Evolutionary conservation across 1,139 yeast genomes (phyloP), one percentile per base, ranked within the genome.

Genomic region (Trichomonascaceae sp.): DNA sequence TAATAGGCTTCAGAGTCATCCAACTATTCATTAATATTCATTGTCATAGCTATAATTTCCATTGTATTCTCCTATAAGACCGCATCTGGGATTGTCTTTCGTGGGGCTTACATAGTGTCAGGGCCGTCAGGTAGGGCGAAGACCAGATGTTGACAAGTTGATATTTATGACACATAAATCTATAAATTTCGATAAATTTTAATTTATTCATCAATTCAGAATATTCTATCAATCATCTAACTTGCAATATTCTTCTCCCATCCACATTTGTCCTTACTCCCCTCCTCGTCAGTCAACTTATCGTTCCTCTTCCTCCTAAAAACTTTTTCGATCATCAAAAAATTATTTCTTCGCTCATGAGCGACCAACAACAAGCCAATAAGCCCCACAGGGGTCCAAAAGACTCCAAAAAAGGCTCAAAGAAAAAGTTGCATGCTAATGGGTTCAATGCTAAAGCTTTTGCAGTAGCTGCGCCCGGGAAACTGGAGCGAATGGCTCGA

Each of bases 371-470:
- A 39, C 70, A 72, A 61, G 53, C 70, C 20, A 77, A 80, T 62
- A 78, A 77, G 65, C 66, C 80, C 27, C 84, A 80, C 58, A 67
- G 83, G 57, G 73, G 69, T 17, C 61, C 67, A 9, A 58, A 79
- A 58, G 73, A 83, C 56, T 79, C 74, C 54, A 78, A 76, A 68
- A 79, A 78, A 51, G 78, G 89, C 1, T 88, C 90, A 53, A 90
- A 90, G 76, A 84, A 87, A 78, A 88, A 88, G 74, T 77, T 89
- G 58, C 97, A 90, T 68, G 84, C 87, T 53, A 90, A 90, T 70
- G 98, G 98, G 20, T 87, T 83, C 62, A 91, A 91, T 75, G 93
- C 87, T 15, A 90, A 90, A 73, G 99, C 98, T 1, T 93, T 90
- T 74, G 95, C 96, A 1, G 96, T 91, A 30, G 76, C 89, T 50